Percentiles rank a stretch among this genome's conserved stretches.
These are phyloP conservation scores for Malania oleifera DNA, from an alignment of 164 flowering plant species.

Conservation along the genomic window DNA sequence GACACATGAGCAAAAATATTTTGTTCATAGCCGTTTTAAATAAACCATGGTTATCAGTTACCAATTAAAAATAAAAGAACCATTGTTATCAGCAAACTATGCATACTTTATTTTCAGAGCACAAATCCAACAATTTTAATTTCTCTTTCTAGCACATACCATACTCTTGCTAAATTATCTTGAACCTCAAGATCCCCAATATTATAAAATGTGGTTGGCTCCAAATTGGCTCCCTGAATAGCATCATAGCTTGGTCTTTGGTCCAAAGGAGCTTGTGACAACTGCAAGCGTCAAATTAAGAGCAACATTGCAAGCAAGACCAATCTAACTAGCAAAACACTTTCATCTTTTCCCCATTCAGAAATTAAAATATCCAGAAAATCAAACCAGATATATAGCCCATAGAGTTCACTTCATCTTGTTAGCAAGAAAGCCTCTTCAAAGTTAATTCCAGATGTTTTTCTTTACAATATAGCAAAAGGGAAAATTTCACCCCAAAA, in stretches of 20 bases:
- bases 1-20: constrained; percentile 10
- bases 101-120: too few species aligned
- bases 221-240: constrained; percentile 81
- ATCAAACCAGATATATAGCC: background rate
- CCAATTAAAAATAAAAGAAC: too few species aligned
- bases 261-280: constrained; percentile 81
- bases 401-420: background rate
- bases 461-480: background rate
- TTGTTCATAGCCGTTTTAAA: background rate
- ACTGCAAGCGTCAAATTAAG: constrained; percentile 33
- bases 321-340: background rate
- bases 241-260: constrained; percentile 86
- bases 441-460: background rate
- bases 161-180: constrained; percentile 84
- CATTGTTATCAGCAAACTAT: background rate
- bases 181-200: constrained; percentile 91
- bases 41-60: too few species aligned
- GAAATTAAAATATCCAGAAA: background rate
- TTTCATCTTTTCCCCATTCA: background rate
- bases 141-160: constrained; percentile 37
- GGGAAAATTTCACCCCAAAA: background rate
- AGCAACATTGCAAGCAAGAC: background rate
- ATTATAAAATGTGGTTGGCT: constrained; percentile 86
- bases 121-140: background rate
- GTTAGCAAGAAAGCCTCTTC: background rate